Evolutionary conservation across 2,329 filamentous ascomycete genomes (phyloP), one percentile per base, ranked within the genome.

Genomic region (Uncinocarpus reesii): DNA sequence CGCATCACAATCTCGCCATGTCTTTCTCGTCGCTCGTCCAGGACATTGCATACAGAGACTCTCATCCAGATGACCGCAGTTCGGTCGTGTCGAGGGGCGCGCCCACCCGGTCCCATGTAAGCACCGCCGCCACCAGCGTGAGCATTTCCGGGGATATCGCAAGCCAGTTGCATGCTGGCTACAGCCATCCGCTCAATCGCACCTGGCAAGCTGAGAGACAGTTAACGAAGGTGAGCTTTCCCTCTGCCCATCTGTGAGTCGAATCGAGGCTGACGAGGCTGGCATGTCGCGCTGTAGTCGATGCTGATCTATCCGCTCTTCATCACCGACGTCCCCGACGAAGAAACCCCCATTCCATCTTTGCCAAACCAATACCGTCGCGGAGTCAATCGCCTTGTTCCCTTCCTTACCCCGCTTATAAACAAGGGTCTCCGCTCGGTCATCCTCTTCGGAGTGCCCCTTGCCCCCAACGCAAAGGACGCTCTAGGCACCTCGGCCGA

Each of bases 301-400:
- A 96, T 96, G 92, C 83, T 98, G 60, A 95, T 98, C 61, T 96
- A 93, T 70, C 92, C 92, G 10, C 77, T 98, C 56, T 98, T 98
- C 72, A 80, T 98, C 56, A 94, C 92, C 60, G 92, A 98, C 68
- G 80, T 86, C 62, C 85, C 90, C 29, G 86, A 96, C 61, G 90
- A 96, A 71, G 86, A 95, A 71, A 84, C 83, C 11, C 75, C 84
- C 13, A 93, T 98, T 49, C 83, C 89, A 43, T 95, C 89, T 16
- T 78, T 98, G 3, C 92, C 92, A 1, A 87, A 88, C 64, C 90
- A 96, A 68, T 75, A 83, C 68, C 89, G 90, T 61, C 81, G 88
- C 52, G 90, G 92, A 53, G 65, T 96, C 62, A 94, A 93, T 73
- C 86, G 82, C 58, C 66, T 96, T 50, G 75, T 93, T 5, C 79